Conservation (phyloP, 331 rosid genomes). For the Arachis monticola region DNA sequence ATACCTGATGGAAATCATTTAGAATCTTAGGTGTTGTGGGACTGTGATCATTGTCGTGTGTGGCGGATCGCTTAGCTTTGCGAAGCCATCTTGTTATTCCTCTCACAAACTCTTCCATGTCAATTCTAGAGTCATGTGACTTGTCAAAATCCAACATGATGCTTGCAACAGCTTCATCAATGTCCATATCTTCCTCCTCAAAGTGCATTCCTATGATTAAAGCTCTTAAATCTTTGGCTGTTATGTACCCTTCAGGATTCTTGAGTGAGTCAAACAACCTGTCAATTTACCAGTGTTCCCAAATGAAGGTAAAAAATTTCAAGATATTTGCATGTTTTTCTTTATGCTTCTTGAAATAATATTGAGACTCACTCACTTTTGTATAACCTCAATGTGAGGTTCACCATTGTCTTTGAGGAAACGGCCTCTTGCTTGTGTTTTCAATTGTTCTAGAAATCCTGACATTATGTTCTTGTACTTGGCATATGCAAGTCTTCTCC, state of each 20-base stretch:
- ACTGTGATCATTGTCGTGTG: not conserved
- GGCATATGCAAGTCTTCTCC: constrained; percentile 31
- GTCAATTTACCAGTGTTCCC: constrained; percentile 18
- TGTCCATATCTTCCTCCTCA: constrained; percentile 28
- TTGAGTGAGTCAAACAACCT: constrained; percentile 40
- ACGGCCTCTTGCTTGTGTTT: constrained; percentile 21
- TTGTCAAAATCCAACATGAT: constrained; percentile 36
- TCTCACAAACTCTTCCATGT: constrained; percentile 28
- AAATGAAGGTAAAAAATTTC: not conserved
- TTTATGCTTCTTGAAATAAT: not conserved
- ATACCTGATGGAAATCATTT: constrained; percentile 38
- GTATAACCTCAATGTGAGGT: constrained; percentile 24
- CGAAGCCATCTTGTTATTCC: constrained; percentile 40
- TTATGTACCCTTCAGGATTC: constrained; percentile 35
- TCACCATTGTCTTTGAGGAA: constrained; percentile 40
- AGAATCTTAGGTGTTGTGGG: constrained; percentile 30
- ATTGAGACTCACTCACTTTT: constrained; percentile 31
- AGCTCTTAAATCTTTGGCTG: constrained; percentile 40
- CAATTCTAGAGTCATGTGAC: constrained; percentile 33
- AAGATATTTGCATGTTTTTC: not conserved
- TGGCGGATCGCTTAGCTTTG: constrained; percentile 24
- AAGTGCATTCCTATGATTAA: constrained; percentile 34
- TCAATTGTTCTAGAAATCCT: constrained; percentile 37
- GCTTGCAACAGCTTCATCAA: constrained; percentile 19
- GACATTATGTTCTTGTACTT: constrained; percentile 37